A percentile compares a stretch with the other conserved stretches of the same genome.
phyloP scores from a whole-genome alignment of 192 early-diverging fungal genomes.

The Coemansia umbellata region DNA sequence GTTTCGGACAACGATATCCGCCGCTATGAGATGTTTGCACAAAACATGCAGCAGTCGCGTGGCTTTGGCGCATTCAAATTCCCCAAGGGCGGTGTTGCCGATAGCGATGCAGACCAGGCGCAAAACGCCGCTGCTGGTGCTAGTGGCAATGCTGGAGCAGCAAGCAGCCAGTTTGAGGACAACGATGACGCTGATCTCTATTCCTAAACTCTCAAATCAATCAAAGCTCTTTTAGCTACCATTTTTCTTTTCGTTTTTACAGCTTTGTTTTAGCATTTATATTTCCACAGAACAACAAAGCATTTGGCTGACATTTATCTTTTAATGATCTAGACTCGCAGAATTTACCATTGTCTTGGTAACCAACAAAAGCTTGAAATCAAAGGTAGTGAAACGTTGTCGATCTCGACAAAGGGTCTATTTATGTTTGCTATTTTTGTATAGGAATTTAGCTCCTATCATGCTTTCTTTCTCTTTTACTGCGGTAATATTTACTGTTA shows the following conservation, averaged over 20 bases:
- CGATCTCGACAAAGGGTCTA: too few species aligned
- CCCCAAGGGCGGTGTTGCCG: conserved; percentile 61
- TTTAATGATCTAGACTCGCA: too few species aligned
- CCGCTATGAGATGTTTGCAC: conserved; percentile 99
- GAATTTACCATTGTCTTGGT: too few species aligned
- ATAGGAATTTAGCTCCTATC: too few species aligned
- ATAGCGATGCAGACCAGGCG: conserved; percentile 13
- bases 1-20: conserved; percentile 96
- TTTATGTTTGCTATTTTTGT: too few species aligned
- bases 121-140: conserved; percentile 5
- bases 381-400: too few species aligned
- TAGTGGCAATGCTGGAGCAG: neutral
- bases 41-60: conserved; percentile 92
- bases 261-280: neutral
- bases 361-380: too few species aligned
- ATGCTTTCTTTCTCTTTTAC: too few species aligned
- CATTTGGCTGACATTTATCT: too few species aligned
- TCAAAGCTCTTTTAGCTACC: too few species aligned
- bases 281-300: neutral
- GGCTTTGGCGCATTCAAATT: conserved; percentile 98
- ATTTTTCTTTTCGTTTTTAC: neutral
- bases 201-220: conserved; percentile 28
- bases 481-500: too few species aligned
- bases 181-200: conserved; percentile 50
- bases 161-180: conserved; percentile 42